phyloP scores from a whole-genome alignment of 495 filamentous ascomycete species.

The Filosporella fistucella region DNA sequence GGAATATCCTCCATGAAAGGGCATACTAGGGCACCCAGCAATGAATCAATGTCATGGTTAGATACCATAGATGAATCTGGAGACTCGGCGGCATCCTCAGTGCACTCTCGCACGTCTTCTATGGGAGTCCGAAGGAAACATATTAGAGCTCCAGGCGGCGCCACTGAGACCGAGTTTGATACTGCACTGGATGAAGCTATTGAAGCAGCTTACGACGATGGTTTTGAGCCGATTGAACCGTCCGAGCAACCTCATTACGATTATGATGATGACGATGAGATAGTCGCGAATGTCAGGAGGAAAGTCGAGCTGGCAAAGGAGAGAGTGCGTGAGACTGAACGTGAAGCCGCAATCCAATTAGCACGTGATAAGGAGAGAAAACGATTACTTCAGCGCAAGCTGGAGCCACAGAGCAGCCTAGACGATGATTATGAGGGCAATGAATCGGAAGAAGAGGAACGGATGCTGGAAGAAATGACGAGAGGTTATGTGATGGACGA shows the following conservation, averaged over 20 bases:
- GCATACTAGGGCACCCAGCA: constrained; percentile 55
- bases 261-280: constrained; percentile 33
- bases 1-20: constrained; percentile 23
- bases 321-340: constrained; percentile 70
- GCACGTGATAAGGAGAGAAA: constrained; percentile 26
- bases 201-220: constrained; percentile 93
- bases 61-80: constrained; percentile 97
- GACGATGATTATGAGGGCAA: constrained; percentile 55
- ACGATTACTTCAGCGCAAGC: constrained; percentile 29
- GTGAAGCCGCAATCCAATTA: constrained; percentile 54
- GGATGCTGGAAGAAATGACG: constrained; percentile 89
- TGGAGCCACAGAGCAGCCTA: constrained; percentile 26
- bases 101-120: constrained; percentile 73
- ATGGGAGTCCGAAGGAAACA: constrained; percentile 59
- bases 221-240: constrained; percentile 69
- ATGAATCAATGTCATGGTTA: constrained; percentile 86
- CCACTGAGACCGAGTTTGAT: constrained; percentile 90
- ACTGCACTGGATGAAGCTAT: constrained; percentile 93
- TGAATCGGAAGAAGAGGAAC: constrained; percentile 87
- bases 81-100: constrained; percentile 73
- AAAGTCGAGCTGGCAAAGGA: constrained; percentile 78
- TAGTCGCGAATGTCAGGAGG: constrained; percentile 55
- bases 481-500: constrained; percentile 82
- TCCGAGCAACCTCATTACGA: constrained; percentile 33
- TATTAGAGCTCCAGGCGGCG: constrained; percentile 62